Base-by-base conservation (phyloP, 129 eudicot genomes). In the Solidago caesia region DNA sequence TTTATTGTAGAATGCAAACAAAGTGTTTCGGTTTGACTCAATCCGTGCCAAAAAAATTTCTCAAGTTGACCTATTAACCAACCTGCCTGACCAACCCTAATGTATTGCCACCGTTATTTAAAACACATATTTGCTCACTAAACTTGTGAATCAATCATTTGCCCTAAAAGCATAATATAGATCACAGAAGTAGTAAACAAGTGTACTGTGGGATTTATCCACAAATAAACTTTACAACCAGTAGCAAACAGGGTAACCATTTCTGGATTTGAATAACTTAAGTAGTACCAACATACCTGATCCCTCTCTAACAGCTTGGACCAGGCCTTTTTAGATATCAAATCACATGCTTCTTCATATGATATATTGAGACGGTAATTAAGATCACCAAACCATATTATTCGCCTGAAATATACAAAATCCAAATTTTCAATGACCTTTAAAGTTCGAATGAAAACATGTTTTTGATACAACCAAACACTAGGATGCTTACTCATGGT, bases 331-430 rank as follows among this genome's bases (percentile, higher is more conserved):
- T 86, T 80, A 68, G 96, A 89, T 63, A 92, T 87, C 68, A 92
- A 84, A 41, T 86, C 81, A 44, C 85, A 68, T 71, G 98, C 84
- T 79, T 82, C 85, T 12, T 87, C 95, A 81, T 87, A 89, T 44
- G 98, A 72, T 73, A 89, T 78, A 77, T 85, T 78, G 61, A 92
- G 74, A 43, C 98, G 96, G 65, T 89, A 92, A 79, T 90, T 90
- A 75, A 92, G 89, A 87, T 92, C 98, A 42, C 96, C 96, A 51
- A 92, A 80, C 98, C 98, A 92, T 15, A 92, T 81, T 68, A 92
- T 84, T 84, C 90, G 76, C 85, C 98, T 92, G 87, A 81, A 48
- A 67, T 5, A 52, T 12, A 78, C 68, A 46, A 44, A 42, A 46
- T 25, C 51, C 46, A 56, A 16, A 55, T 62, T 58, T 69, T 39